Evolutionary conservation across 2,329 filamentous ascomycete species (phyloP).

Genomic region (Phoma sp.): DNA sequence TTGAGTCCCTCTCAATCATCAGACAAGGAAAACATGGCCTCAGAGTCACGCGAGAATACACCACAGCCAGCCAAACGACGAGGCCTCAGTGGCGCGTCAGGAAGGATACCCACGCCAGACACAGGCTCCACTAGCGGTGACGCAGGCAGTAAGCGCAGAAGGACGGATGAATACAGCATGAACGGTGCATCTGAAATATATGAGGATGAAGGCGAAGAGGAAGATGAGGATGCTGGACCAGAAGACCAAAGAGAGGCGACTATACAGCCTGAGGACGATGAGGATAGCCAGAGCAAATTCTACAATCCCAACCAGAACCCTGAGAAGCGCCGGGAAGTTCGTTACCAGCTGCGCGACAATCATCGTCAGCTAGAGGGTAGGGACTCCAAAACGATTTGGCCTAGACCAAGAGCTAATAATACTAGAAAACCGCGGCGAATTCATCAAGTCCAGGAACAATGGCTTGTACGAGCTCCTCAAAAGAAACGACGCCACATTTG

Average conservation of each 20-base stretch:
- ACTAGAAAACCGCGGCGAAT: slow-evolving; percentile 74
- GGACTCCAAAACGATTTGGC: not conserved
- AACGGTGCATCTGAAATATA: slow-evolving; percentile 20
- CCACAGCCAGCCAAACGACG: slow-evolving; percentile 53
- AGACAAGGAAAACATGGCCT: slow-evolving; percentile 56
- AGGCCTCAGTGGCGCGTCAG: slow-evolving; percentile 42
- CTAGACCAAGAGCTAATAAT: not conserved
- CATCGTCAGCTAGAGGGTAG: slow-evolving; percentile 66
- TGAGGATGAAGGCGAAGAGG: slow-evolving; percentile 30
- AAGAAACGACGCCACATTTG: slow-evolving; percentile 70
- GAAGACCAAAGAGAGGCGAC: slow-evolving; percentile 11
- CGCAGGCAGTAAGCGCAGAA: slow-evolving; percentile 54
- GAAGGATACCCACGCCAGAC: slow-evolving; percentile 49
- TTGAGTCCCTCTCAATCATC: slow-evolving; percentile 43
- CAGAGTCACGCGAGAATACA: slow-evolving; percentile 36
- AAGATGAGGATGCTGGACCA: slow-evolving; percentile 12
- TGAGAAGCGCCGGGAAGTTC: slow-evolving; percentile 74
- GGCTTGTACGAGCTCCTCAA: slow-evolving; percentile 71
- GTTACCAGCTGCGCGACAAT: slow-evolving; percentile 74
- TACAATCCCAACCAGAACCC: slow-evolving; percentile 87
- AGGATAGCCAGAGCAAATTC: slow-evolving; percentile 48
- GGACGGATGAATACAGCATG: slow-evolving; percentile 49
- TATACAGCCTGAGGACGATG: slow-evolving; percentile 21
- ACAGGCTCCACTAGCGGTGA: slow-evolving; percentile 41
- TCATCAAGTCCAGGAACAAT: slow-evolving; percentile 69